Conservation (phyloP, 495 filamentous ascomycete genomes). For the Polyplosphaeria fusca region DNA sequence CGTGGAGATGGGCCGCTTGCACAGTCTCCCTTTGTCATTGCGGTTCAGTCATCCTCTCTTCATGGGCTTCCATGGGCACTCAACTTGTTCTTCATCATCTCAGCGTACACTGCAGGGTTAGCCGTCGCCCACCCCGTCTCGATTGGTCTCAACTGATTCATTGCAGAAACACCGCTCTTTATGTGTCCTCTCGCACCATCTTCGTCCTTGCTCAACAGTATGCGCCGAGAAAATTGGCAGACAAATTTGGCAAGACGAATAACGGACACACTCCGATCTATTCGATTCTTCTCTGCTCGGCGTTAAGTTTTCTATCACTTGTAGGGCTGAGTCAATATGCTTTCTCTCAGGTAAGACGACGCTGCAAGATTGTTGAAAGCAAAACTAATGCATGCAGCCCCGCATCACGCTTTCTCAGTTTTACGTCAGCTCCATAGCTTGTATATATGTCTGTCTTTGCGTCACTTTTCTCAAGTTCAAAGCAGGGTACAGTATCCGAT, state of each 20-base stretch:
- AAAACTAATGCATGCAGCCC: background rate
- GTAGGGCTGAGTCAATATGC: constrained; percentile 9
- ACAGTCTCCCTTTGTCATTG: constrained; percentile 15
- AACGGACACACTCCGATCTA: constrained; percentile 15
- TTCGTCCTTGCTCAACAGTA: constrained; percentile 21
- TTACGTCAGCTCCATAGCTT: constrained; percentile 11
- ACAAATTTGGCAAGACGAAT: constrained; percentile 16
- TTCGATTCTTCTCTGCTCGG: constrained; percentile 15
- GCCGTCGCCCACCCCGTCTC: background rate
- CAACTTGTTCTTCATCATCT: constrained; percentile 21
- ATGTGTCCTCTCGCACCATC: constrained; percentile 5
- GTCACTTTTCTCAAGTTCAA: constrained; percentile 20
- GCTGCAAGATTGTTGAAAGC: background rate
- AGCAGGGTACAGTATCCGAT: constrained; percentile 1
- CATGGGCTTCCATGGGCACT: constrained; percentile 3
- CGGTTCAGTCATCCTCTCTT: constrained; percentile 3
- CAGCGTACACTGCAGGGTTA: constrained; percentile 20
- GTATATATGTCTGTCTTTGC: constrained; percentile 11
- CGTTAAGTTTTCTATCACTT: constrained; percentile 17
- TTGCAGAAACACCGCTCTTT: constrained; percentile 18
- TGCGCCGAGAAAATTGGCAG: background rate
- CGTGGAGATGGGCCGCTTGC: background rate
- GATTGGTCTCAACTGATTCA: background rate
- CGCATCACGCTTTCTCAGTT: constrained; percentile 15
- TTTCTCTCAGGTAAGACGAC: constrained; percentile 14